Evolutionary conservation across 2,329 filamentous ascomycete genomes (phyloP).

Genomic region (Paraconiothyrium brasiliense): DNA sequence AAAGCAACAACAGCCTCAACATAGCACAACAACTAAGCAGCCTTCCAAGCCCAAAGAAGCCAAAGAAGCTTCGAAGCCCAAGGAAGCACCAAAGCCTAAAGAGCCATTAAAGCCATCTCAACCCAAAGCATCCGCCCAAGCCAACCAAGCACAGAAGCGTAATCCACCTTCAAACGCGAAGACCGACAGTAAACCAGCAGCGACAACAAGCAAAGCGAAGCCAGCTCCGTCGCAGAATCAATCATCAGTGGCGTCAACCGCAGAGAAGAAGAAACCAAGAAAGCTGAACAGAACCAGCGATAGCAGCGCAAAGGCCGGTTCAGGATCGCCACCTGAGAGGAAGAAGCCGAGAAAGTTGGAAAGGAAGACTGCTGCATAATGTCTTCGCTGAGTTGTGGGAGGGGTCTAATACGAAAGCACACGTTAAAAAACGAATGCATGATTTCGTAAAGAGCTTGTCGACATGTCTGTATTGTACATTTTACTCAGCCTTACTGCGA

Average conservation of each 20-base stretch:
- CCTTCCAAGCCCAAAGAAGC: constrained; percentile 14
- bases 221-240: background rate
- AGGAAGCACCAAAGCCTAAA: constrained; percentile 10
- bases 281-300: constrained; percentile 2
- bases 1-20: background rate
- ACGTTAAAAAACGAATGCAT: background rate
- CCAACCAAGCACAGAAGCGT: constrained; percentile 9
- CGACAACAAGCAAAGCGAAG: constrained; percentile 3
- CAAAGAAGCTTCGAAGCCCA: constrained; percentile 9
- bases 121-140: background rate
- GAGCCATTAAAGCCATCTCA: constrained; percentile 1
- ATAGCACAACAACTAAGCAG: background rate
- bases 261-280: constrained; percentile 9
- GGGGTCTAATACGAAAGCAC: background rate
- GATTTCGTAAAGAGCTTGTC: background rate
- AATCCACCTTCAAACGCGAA: background rate
- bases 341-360: constrained; percentile 11
- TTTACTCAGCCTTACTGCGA: background rate
- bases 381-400: background rate
- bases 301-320: background rate
- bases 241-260: background rate
- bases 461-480: background rate
- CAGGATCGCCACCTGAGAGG: constrained; percentile 1
- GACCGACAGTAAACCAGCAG: background rate
- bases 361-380: constrained; percentile 4